Evolutionary conservation across 768 basidiomycete genomes (phyloP).

Genomic region (Panus rudis): DNA sequence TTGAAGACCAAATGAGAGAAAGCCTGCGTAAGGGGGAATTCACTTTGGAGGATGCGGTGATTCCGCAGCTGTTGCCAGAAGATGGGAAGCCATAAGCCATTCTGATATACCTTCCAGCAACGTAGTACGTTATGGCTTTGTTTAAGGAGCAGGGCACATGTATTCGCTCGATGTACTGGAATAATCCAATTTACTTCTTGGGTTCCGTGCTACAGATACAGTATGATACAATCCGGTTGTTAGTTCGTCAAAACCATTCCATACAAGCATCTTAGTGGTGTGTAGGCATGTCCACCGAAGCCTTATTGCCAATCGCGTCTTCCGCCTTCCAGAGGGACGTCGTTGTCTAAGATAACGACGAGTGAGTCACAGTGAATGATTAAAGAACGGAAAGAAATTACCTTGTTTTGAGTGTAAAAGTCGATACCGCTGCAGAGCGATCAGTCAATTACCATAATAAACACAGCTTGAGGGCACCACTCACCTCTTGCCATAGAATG

Average conservation of each 20-base stretch:
- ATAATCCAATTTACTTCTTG: no score
- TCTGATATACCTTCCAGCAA: no score
- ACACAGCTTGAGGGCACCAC: constrained; percentile 11
- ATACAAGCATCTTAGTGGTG: constrained; percentile 60
- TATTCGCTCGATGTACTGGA: no score
- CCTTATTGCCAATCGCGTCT: constrained; percentile 70
- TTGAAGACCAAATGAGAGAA: no score
- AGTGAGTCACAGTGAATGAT: background rate
- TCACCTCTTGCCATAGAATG: constrained; percentile 86
- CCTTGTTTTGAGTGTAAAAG: constrained; percentile 97
- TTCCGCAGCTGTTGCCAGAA: no score
- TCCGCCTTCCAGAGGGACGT: constrained; percentile 91
- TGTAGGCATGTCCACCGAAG: constrained; percentile 85
- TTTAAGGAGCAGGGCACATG: no score
- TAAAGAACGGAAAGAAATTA: constrained; percentile 16
- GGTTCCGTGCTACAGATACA: no score
- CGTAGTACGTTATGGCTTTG: no score
- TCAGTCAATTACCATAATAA: constrained; percentile 5
- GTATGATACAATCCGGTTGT: background rate
- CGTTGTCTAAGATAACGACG: constrained; percentile 52
- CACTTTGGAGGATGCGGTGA: no score
- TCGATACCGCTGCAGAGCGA: constrained; percentile 61
- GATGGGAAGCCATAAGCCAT: no score
- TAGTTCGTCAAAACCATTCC: no score
- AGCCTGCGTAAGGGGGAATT: no score